These are phyloP conservation scores for Nakataea oryzae DNA, from an alignment of 2,329 filamentous ascomycete genomes.

Conservation along the genomic window DNA sequence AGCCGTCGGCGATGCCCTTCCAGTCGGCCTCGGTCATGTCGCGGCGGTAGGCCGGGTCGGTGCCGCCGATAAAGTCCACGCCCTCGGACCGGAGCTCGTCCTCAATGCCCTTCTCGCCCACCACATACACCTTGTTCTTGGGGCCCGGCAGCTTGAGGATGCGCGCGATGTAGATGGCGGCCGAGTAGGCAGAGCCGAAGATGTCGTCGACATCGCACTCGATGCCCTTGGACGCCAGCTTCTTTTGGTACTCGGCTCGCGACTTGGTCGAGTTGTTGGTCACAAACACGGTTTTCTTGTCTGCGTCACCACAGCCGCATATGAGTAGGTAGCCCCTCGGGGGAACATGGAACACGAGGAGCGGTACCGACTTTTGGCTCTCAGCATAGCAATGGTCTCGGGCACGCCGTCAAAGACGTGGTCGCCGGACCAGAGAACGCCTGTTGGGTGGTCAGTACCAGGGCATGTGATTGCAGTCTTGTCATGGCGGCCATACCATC, in stretches of 20 bases:
- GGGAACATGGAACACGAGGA: not conserved
- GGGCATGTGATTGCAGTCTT: not conserved
- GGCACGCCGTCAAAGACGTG: slow-evolving; percentile 76
- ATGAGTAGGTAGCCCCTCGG: not conserved
- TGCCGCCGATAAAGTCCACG: slow-evolving; percentile 75
- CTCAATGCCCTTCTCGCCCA: slow-evolving; percentile 88
- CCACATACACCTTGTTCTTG: slow-evolving; percentile 87
- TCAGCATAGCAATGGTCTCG: slow-evolving; percentile 72
- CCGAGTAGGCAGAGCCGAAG: slow-evolving; percentile 90
- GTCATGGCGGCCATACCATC: slow-evolving; percentile 54
- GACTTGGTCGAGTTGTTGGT: slow-evolving; percentile 99
- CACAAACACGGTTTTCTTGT: slow-evolving; percentile 89
- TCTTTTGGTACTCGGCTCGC: slow-evolving; percentile 83
- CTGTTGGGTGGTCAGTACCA: slow-evolving; percentile 30
- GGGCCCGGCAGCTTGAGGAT: slow-evolving; percentile 70
- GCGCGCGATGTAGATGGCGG: slow-evolving; percentile 89
- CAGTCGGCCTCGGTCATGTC: slow-evolving; percentile 78
- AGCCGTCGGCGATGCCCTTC: slow-evolving; percentile 62
- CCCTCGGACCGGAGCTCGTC: slow-evolving; percentile 74
- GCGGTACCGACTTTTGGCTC: slow-evolving; percentile 1
- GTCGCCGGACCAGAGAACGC: slow-evolving; percentile 94
- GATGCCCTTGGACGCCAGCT: slow-evolving; percentile 74
- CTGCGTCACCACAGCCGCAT: slow-evolving; percentile 30
- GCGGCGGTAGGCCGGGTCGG: slow-evolving; percentile 65
- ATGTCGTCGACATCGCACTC: slow-evolving; percentile 77